Evolutionary conservation across 768 basidiomycete genomes (phyloP).

Genomic region (Mrakia gelida): DNA sequence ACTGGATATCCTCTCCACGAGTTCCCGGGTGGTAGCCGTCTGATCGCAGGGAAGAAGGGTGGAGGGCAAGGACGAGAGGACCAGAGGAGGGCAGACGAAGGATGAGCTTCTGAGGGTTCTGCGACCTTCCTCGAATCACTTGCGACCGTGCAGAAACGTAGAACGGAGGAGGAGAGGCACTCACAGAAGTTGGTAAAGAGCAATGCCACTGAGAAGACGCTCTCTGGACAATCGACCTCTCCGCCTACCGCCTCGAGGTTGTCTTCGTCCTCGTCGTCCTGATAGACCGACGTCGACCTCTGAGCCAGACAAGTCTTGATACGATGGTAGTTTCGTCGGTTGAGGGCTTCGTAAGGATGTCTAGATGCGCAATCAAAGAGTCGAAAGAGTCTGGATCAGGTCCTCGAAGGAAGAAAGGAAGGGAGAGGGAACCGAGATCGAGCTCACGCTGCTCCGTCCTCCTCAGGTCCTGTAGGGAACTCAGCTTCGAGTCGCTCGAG

Average conservation of each 20-base stretch:
- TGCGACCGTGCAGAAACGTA: neutral
- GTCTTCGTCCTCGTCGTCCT: slow-evolving; percentile 11
- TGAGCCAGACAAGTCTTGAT: neutral
- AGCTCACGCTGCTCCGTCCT: slow-evolving; percentile 2
- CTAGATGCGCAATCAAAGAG: neutral
- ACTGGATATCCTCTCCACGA: slow-evolving; percentile 22
- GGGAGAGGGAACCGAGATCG: neutral
- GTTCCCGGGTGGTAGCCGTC: neutral
- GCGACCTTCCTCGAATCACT: neutral
- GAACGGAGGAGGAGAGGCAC: neutral
- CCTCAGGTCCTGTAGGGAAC: neutral
- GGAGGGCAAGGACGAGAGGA: neutral
- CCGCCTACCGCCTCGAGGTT: neutral
- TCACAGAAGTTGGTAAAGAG: slow-evolving; percentile 12
- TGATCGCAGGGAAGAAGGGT: neutral
- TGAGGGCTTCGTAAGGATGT: slow-evolving; percentile 2
- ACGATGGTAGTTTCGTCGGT: neutral
- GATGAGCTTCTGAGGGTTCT: neutral
- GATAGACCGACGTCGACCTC: neutral
- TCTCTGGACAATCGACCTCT: slow-evolving; percentile 1
- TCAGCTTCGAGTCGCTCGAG: neutral
- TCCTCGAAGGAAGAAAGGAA: neutral
- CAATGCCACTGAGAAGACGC: neutral
- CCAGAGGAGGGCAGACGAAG: neutral
- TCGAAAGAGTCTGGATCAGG: neutral